phyloP scores from a whole-genome alignment of 139 green algal species.

The Raphidocelis subcapitata region DNA sequence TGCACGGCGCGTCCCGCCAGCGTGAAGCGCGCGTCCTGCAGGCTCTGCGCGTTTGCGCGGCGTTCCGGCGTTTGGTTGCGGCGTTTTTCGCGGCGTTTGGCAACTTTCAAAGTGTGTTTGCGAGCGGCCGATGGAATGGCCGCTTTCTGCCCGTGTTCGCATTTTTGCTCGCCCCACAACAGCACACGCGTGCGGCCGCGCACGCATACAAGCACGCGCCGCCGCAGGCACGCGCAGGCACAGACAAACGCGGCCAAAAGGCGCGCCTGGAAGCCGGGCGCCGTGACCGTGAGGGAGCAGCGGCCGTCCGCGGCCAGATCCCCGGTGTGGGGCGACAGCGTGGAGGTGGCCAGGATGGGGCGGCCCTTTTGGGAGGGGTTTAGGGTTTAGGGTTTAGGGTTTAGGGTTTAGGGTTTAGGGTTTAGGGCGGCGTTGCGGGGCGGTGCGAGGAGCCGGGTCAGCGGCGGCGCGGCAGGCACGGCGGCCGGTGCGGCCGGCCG shows the following conservation, averaged over 20 bases:
- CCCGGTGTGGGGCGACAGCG: constrained; percentile 62
- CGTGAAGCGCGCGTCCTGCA: constrained; percentile 66
- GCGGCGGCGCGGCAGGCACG: too few relatives aligned
- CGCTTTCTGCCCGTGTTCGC: too few relatives aligned
- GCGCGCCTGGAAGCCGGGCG: constrained; percentile 58
- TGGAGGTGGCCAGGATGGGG: constrained; percentile 66
- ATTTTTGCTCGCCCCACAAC: too few relatives aligned
- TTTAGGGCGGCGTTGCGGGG: too few relatives aligned
- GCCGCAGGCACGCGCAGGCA: too few relatives aligned
- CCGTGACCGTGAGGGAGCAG: constrained; percentile 62
- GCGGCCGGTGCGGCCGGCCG: too few relatives aligned
- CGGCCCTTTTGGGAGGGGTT: constrained; percentile 24
- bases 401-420: too few relatives aligned
- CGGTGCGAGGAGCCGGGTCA: too few relatives aligned
- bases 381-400: too few relatives aligned
- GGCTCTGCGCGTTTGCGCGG: constrained; percentile 36
- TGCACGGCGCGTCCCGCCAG: constrained; percentile 50
- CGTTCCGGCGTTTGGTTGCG: neutral
- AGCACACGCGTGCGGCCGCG: neutral
- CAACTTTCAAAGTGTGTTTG: neutral
- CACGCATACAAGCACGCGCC: neutral
- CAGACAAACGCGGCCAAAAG: too few relatives aligned
- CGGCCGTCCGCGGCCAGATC: constrained; percentile 62
- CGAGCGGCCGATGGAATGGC: too few relatives aligned
- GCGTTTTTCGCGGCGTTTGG: neutral